These are phyloP conservation scores for Glebionis coronaria DNA, from an alignment of 129 eudicot genomes.

Conservation along the genomic window DNA sequence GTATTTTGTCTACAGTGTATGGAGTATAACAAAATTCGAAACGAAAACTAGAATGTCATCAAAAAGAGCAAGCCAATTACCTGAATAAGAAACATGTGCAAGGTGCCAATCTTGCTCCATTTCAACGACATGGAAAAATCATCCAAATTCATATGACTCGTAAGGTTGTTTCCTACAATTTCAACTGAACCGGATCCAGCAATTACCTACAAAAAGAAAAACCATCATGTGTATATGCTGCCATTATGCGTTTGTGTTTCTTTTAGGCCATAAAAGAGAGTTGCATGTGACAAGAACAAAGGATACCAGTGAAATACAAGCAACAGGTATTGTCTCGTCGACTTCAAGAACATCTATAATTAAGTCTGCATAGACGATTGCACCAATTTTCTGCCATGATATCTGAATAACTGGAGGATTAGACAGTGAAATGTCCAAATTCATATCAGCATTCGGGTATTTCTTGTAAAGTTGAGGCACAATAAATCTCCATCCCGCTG, in stretches of 20 bases:
- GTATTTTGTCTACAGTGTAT: background rate
- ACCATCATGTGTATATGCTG: background rate
- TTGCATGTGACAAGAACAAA: background rate
- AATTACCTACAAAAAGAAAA: slow-evolving; percentile 40
- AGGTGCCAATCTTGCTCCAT: slow-evolving; percentile 63
- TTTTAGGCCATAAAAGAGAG: no score
- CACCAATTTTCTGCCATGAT: slow-evolving; percentile 36
- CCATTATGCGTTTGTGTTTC: background rate
- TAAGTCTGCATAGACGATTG: slow-evolving; percentile 44
- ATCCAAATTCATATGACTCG: slow-evolving; percentile 46
- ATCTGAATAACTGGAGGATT: slow-evolving; percentile 46
- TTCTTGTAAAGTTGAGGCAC: slow-evolving; percentile 60
- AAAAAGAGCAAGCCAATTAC: slow-evolving; percentile 17
- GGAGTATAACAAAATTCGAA: no score
- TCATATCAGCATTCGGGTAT: slow-evolving; percentile 66
- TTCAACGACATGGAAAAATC: slow-evolving; percentile 52
- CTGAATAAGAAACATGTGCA: slow-evolving; percentile 63
- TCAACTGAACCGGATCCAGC: slow-evolving; percentile 45
- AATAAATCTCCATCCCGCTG: slow-evolving; percentile 69
- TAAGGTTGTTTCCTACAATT: slow-evolving; percentile 43
- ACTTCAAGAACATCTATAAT: slow-evolving; percentile 49
- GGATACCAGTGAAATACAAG: slow-evolving; percentile 65
- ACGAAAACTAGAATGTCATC: background rate
- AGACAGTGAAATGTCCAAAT: slow-evolving; percentile 47
- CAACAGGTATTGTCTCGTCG: slow-evolving; percentile 44